Evolutionary conservation across 352 stramenopile species (phyloP).

Genomic region (Phytophthora constricta): DNA sequence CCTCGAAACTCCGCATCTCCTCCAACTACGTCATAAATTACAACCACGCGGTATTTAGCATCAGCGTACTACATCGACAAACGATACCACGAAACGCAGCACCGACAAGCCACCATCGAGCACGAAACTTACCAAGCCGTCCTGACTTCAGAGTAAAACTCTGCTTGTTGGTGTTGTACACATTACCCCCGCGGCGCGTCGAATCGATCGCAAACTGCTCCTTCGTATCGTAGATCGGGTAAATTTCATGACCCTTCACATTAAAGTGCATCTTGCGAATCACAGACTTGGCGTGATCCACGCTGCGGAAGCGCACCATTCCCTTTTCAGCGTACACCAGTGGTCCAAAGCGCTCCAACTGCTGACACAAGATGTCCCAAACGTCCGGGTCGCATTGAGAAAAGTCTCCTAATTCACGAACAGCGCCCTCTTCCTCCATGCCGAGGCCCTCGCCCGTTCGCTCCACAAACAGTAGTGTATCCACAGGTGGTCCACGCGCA

Average conservation of each 20-base stretch:
- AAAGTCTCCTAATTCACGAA: slow-evolving; percentile 55
- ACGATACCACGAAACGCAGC: slow-evolving; percentile 16
- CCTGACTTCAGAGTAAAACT: slow-evolving; percentile 64
- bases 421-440: slow-evolving; percentile 46
- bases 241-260: slow-evolving; percentile 59
- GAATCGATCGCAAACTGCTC: slow-evolving; percentile 64
- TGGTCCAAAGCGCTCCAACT: slow-evolving; percentile 55
- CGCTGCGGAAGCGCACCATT: slow-evolving; percentile 58
- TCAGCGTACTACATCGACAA: slow-evolving; percentile 27
- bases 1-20: slow-evolving; percentile 33
- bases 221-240: slow-evolving; percentile 73
- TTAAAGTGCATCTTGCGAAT: slow-evolving; percentile 57
- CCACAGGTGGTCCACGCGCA: slow-evolving; percentile 67
- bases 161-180: slow-evolving; percentile 38
- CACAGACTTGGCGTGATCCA: slow-evolving; percentile 65
- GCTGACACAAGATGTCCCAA: slow-evolving; percentile 54
- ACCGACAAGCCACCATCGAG: slow-evolving; percentile 11
- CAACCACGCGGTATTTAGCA: slow-evolving; percentile 18
- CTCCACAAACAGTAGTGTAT: slow-evolving; percentile 74
- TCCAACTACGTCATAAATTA: slow-evolving; percentile 36
- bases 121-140: slow-evolving; percentile 50
- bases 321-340: slow-evolving; percentile 48
- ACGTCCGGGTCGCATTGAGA: slow-evolving; percentile 44
- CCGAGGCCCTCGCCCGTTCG: slow-evolving; percentile 37
- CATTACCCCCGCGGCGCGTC: slow-evolving; percentile 36